Conservation (phyloP, 2,329 filamentous ascomycete genomes). For the Botryotinia convoluta region DNA sequence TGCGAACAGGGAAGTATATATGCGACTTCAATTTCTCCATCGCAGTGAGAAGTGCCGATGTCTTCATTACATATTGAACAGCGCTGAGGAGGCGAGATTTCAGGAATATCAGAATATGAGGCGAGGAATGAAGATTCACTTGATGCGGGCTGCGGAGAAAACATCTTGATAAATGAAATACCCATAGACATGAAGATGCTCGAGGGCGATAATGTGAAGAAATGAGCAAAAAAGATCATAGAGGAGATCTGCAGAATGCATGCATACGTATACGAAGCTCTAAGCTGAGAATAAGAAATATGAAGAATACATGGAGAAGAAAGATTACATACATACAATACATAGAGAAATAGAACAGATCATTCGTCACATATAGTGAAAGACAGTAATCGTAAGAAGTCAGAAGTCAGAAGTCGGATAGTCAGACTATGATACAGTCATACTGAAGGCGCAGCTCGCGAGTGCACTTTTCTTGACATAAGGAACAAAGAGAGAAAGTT, state of each 20-base stretch:
- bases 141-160: not conserved
- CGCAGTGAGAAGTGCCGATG: slow-evolving; percentile 14
- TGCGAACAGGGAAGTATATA: slow-evolving; percentile 32
- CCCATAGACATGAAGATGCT: not conserved
- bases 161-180: not conserved
- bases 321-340: not conserved
- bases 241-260: not conserved
- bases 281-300: not conserved
- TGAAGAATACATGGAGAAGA: not conserved
- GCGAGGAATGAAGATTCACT: not conserved
- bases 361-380: not conserved
- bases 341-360: not conserved
- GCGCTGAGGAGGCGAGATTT: not conserved
- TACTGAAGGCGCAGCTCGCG: not conserved
- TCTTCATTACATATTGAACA: slow-evolving; percentile 31
- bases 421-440: not conserved
- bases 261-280: not conserved
- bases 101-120: not conserved
- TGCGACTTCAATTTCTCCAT: slow-evolving; percentile 26
- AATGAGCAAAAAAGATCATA: not conserved
- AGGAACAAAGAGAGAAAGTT: not conserved
- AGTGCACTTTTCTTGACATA: not conserved
- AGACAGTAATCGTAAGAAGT: not conserved
- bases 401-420: not conserved
- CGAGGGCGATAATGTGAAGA: not conserved